These are phyloP conservation scores for Beta macrorhiza DNA, from an alignment of 179 eudicot species.

Conservation along the genomic window DNA sequence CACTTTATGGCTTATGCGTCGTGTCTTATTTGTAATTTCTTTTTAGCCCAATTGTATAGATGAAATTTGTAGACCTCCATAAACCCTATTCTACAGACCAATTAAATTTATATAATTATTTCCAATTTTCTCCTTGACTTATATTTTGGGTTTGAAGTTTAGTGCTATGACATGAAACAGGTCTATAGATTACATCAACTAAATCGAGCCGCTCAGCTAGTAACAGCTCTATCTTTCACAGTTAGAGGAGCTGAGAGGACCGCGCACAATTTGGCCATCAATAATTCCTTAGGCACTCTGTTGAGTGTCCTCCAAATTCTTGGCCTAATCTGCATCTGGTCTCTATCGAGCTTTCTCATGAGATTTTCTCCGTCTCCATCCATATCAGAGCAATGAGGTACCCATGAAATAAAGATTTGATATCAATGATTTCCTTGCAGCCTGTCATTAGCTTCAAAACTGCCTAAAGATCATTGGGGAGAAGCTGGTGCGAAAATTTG, in stretches of 20 bases:
- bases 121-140: not conserved
- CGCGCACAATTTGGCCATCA: conserved; percentile 83
- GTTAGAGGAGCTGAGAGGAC: conserved; percentile 94
- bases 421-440: not conserved
- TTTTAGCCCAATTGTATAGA: not conserved
- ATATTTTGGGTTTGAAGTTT: not conserved
- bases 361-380: conserved; percentile 58
- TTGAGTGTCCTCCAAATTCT: conserved; percentile 83
- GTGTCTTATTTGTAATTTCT: not conserved
- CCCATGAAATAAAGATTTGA: conserved; percentile 8
- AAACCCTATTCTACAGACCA: not conserved
- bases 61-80: not conserved
- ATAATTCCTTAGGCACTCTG: conserved; percentile 71
- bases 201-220: conserved; percentile 95
- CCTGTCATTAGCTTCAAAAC: not conserved
- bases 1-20: no score
- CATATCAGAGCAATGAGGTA: conserved; percentile 31
- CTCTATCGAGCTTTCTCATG: conserved; percentile 88
- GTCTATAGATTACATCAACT: conserved; percentile 91
- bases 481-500: conserved; percentile 1
- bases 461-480: not conserved
- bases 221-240: conserved; percentile 91
- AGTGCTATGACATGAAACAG: conserved; percentile 33
- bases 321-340: conserved; percentile 89
- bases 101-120: not conserved